These are phyloP conservation scores for Hymenoscyphus infarciens DNA, from an alignment of 2,329 filamentous ascomycete species.

Conservation along the genomic window DNA sequence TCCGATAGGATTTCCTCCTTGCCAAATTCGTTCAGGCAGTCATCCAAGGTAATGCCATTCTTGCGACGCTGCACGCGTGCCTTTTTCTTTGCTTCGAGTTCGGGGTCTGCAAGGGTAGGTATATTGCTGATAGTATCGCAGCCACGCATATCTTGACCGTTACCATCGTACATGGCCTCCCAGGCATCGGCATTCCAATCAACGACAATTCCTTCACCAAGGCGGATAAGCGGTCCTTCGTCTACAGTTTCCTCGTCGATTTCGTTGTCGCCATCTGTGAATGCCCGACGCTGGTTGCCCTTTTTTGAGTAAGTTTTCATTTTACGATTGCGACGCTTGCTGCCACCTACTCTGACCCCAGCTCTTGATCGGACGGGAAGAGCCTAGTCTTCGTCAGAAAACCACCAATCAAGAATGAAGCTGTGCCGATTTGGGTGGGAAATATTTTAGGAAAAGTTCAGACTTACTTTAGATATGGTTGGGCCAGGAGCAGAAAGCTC, in stretches of 20 bases:
- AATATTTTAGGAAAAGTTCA: background rate
- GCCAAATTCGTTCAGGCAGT: slow-evolving; percentile 92
- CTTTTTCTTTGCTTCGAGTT: slow-evolving; percentile 60
- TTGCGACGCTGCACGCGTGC: slow-evolving; percentile 63
- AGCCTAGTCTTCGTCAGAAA: slow-evolving; percentile 32
- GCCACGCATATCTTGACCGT: slow-evolving; percentile 49
- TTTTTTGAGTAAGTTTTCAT: slow-evolving; percentile 40
- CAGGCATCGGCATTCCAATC: slow-evolving; percentile 76
- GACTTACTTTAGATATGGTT: slow-evolving; percentile 26
- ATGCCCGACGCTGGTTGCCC: slow-evolving; percentile 31
- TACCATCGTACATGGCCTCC: slow-evolving; percentile 62
- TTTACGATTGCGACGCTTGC: slow-evolving; percentile 28
- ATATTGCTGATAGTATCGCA: slow-evolving; percentile 52
- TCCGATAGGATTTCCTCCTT: slow-evolving; percentile 91
- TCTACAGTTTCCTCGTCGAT: slow-evolving; percentile 35
- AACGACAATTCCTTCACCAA: slow-evolving; percentile 80
- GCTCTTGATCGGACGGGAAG: slow-evolving; percentile 33
- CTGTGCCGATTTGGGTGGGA: slow-evolving; percentile 3
- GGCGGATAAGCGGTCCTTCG: slow-evolving; percentile 65
- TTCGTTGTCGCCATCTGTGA: slow-evolving; percentile 15
- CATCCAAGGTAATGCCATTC: slow-evolving; percentile 77
- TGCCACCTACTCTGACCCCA: slow-evolving; percentile 33
- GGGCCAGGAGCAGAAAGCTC: slow-evolving; percentile 24
- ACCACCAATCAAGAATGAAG: slow-evolving; percentile 1
- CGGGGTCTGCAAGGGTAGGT: slow-evolving; percentile 52